Base-by-base conservation (phyloP, 2,329 filamentous ascomycete genomes). In the Aspergillus sclerotialis region DNA sequence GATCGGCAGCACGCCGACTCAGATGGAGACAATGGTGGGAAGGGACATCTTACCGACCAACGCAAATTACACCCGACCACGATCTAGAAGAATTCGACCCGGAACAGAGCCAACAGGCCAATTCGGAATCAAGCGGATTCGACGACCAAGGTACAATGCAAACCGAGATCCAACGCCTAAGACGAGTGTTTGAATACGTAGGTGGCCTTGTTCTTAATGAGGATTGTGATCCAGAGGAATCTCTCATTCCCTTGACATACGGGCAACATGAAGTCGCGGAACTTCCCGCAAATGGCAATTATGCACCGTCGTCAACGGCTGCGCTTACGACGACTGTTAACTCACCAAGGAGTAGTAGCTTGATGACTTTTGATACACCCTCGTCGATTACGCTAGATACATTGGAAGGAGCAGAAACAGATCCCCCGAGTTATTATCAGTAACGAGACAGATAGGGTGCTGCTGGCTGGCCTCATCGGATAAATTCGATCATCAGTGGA, bases 181-280 rank as follows among this genome's bases (percentile, higher is more conserved):
- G 70, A 19, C 60, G 66, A 12, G 72, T 72, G 1, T 69, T 75
- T 31, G 65, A 70, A 32, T 67, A 74, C 16, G 73, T 77, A 2
- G 64, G 66, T 27, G 61, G 68, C 27, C 53, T 74, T 7, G 60
- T 72, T 18, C 50, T 58, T 17, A 65, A 65, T 10, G 57, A 61
- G 34, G 56, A 58, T 39, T 30, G 55, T 11, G 35, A 37, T 18
- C 12, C 27, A 19, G 39, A 32, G 36, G 36, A 27, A 23, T 33
- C 23, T 28, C 34, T 16, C 21, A 18, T 18, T 28, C 36, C 13
- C 7, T 29, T 28, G 12, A 33, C 29, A 10, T 28, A 37, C 11
- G 30, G 35, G n/a, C 34, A 36, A 18, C 28, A 42, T 16, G 39
- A 47, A 16, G 36, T 41, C n/a, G 37, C 35, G 5, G 37, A 42